Percentiles rank a stretch among this genome's conserved stretches.
phyloP scores from a whole-genome alignment of 2,329 filamentous ascomycete species.

The Arthrobotrys iridis region DNA sequence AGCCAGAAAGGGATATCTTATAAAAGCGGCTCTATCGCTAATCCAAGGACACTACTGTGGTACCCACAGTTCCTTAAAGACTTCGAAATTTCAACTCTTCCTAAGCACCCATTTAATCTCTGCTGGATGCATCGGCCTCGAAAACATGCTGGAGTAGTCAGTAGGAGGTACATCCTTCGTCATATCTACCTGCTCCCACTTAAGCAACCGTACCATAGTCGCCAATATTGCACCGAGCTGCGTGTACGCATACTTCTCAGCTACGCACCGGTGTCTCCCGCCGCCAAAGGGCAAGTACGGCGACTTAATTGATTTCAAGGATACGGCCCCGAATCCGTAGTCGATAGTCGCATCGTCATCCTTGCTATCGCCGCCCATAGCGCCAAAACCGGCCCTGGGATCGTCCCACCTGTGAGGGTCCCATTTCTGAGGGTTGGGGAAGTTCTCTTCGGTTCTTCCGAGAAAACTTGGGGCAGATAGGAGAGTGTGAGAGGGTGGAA shows the following conservation, averaged over 20 bases:
- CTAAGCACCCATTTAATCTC: conserved; percentile 71
- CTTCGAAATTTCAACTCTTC: not conserved
- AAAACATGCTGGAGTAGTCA: conserved; percentile 77
- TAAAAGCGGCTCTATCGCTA: too few species aligned
- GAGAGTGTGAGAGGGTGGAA: conserved; percentile 82
- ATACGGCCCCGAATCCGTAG: conserved; percentile 92
- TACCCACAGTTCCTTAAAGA: too few species aligned
- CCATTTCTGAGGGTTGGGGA: conserved; percentile 84
- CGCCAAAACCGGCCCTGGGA: conserved; percentile 66
- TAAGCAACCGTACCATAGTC: conserved; percentile 79
- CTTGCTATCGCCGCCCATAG: conserved; percentile 63
- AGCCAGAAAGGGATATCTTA: too few species aligned
- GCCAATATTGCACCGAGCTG: conserved; percentile 88
- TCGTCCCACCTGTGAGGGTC: conserved; percentile 90
- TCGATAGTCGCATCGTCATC: conserved; percentile 80
- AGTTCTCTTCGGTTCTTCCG: conserved; percentile 75
- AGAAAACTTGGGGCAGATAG: conserved; percentile 87
- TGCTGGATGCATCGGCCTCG: conserved; percentile 75
- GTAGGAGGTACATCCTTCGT: conserved; percentile 74
- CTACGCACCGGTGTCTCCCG: conserved; percentile 91
- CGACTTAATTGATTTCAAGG: conserved; percentile 81
- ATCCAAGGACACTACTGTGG: too few species aligned
- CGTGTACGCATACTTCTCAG: conserved; percentile 94
- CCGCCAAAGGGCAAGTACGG: conserved; percentile 95
- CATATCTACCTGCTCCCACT: conserved; percentile 79